Evolutionary conservation across 139 green algal species (phyloP).

Genomic region (Micromonas pusilla): DNA sequence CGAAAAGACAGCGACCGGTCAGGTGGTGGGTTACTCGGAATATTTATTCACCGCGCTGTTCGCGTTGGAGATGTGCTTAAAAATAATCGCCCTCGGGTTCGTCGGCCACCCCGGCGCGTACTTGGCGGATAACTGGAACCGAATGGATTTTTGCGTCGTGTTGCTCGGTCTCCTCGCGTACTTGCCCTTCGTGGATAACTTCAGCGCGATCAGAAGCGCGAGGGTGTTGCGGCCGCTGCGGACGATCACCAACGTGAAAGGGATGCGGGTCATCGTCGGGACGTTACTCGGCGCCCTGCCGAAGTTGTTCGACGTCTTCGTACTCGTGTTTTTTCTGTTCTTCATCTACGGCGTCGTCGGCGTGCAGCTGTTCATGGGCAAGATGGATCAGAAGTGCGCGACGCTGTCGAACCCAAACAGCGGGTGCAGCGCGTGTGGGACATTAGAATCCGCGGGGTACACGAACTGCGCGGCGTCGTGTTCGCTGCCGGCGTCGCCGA

Average conservation of each 20-base stretch:
- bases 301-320: constrained; percentile 30
- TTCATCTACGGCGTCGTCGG: constrained; percentile 38
- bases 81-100: constrained; percentile 35
- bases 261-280: constrained; percentile 30
- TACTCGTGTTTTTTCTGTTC: constrained; percentile 31
- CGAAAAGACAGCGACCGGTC: not conserved
- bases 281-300: constrained; percentile 34
- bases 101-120: constrained; percentile 22
- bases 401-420: not conserved
- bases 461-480: not conserved
- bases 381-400: constrained; percentile 13
- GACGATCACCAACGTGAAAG: constrained; percentile 29
- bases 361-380: constrained; percentile 34
- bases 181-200: not conserved
- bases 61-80: constrained; percentile 28
- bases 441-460: not conserved
- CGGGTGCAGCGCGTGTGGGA: not conserved
- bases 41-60: constrained; percentile 31
- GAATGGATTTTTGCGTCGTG: constrained; percentile 38
- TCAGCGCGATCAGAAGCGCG: constrained; percentile 21
- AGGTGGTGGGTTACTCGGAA: constrained; percentile 26
- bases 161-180: constrained; percentile 15
- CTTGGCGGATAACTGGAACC: constrained; percentile 37
- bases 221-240: constrained; percentile 35
- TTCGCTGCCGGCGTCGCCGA: not conserved